Evolutionary conservation across 2,329 filamentous ascomycete species (phyloP).

Genomic region (Penicillium sp.): DNA sequence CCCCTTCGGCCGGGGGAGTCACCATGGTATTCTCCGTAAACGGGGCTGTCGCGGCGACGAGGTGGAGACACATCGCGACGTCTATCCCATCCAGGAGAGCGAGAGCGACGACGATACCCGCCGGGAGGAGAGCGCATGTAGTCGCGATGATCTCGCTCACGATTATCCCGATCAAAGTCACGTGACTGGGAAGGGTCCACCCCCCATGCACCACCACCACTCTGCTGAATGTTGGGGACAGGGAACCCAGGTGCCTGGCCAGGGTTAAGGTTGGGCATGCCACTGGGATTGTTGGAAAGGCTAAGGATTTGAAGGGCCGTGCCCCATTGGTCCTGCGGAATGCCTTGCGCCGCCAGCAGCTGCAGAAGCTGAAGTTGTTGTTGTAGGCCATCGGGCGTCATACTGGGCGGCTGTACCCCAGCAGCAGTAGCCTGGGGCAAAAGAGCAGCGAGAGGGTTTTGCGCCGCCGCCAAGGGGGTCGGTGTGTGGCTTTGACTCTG

Average conservation of each 20-base stretch:
- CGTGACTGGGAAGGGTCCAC: constrained; percentile 47
- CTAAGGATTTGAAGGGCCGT: constrained; percentile 59
- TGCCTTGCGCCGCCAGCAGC: constrained; percentile 73
- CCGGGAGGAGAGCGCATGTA: constrained; percentile 67
- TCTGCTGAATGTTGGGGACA: constrained; percentile 23
- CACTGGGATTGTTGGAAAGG: constrained; percentile 41
- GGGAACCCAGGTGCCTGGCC: constrained; percentile 40
- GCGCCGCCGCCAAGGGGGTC: constrained; percentile 47
- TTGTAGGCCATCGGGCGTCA: constrained; percentile 60
- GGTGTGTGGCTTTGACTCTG: constrained; percentile 48
- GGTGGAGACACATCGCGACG: constrained; percentile 68
- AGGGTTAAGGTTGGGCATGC: constrained; percentile 41
- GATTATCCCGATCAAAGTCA: constrained; percentile 58
- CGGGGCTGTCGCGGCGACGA: constrained; percentile 69
- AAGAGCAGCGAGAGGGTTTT: constrained; percentile 49
- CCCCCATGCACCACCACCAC: constrained; percentile 38
- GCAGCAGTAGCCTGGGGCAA: constrained; percentile 44
- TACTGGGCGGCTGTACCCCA: constrained; percentile 32
- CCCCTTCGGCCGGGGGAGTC: constrained; percentile 68
- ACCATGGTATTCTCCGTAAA: constrained; percentile 74
- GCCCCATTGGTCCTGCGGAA: constrained; percentile 77
- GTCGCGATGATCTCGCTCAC: constrained; percentile 67
- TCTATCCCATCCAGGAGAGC: constrained; percentile 78
- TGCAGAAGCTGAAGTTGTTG: constrained; percentile 76
- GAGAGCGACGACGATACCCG: constrained; percentile 71